A percentile compares a stretch with the other conserved stretches of the same genome.
Evolutionary conservation across 164 flowering plant species (phyloP).

Genomic region (Nymphaea thermarum): DNA sequence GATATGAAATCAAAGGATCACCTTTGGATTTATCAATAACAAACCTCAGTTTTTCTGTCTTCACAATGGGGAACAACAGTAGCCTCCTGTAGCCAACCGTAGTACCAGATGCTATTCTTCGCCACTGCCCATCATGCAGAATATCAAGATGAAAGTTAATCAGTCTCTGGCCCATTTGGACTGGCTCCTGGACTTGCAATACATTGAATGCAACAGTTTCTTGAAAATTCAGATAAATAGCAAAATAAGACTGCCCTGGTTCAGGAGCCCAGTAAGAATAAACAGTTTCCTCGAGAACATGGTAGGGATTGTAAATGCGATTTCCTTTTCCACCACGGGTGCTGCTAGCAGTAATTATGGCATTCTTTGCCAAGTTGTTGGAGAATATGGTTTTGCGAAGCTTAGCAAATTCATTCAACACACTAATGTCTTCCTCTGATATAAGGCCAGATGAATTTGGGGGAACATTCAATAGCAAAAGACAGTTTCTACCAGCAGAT

Average conservation of each 20-base stretch:
- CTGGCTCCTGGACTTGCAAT: slow-evolving; percentile 75
- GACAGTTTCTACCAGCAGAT: slow-evolving; percentile 85
- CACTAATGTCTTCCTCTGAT: slow-evolving; percentile 67
- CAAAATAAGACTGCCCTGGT: slow-evolving; percentile 41
- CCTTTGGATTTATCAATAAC: slow-evolving; percentile 57
- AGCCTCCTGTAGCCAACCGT: slow-evolving; percentile 79
- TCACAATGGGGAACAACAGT: slow-evolving; percentile 33
- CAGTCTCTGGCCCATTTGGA: slow-evolving; percentile 88
- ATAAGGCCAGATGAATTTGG: slow-evolving; percentile 94
- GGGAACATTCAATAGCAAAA: slow-evolving; percentile 74
- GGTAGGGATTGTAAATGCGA: slow-evolving; percentile 27
- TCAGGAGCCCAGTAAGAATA: slow-evolving; percentile 82
- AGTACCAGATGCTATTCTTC: slow-evolving; percentile 38
- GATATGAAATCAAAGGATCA: slow-evolving; percentile 55
- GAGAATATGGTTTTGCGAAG: slow-evolving; percentile 59
- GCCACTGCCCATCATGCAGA: slow-evolving; percentile 38
- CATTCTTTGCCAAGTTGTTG: slow-evolving; percentile 47
- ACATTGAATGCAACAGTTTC: slow-evolving; percentile 45
- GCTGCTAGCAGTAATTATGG: slow-evolving; percentile 46
- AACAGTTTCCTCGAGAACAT: slow-evolving; percentile 49
- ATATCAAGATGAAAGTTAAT: slow-evolving; percentile 51
- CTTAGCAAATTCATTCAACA: slow-evolving; percentile 53
- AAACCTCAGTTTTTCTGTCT: slow-evolving; percentile 38
- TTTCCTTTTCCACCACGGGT: slow-evolving; percentile 39
- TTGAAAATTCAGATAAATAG: slow-evolving; percentile 33